A percentile compares a stretch with the other conserved stretches of the same genome.
phyloP scores from a whole-genome alignment of 108 stramenopile genomes.

The Fragilaria crotonensis region DNA sequence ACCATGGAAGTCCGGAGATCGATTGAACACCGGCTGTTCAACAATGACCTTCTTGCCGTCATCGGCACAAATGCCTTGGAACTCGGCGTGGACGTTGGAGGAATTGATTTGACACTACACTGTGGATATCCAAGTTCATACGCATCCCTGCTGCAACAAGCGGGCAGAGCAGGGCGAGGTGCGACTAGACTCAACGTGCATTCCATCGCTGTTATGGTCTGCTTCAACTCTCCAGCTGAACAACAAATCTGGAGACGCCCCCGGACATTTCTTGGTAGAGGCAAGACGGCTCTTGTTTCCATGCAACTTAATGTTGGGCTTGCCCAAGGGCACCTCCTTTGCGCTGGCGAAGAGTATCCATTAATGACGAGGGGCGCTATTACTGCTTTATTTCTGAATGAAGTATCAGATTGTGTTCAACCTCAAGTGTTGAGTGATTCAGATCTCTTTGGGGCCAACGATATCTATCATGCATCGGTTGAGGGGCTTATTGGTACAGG shows the following conservation, averaged over 20 bases:
- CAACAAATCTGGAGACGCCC: conserved; percentile 83
- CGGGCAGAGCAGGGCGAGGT: conserved; percentile 91
- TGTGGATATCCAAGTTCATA: conserved; percentile 79
- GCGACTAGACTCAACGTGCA: conserved; percentile 15
- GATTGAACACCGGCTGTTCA: conserved; percentile 90
- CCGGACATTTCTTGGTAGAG: conserved; percentile 44
- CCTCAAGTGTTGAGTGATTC: conserved; percentile 28
- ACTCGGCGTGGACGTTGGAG: conserved; percentile 95
- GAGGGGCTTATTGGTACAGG: conserved; percentile 21
- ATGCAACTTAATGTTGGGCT: conserved; percentile 71
- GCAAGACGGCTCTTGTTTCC: conserved; percentile 69
- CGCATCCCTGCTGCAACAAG: conserved; percentile 82
- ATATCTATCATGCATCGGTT: conserved; percentile 45
- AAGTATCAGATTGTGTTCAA: conserved; percentile 1
- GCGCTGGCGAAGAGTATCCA: conserved; percentile 87
- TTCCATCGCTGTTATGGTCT: conserved; percentile 82
- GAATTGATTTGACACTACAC: conserved; percentile 88
- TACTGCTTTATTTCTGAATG: neutral
- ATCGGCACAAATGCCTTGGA: conserved; percentile 92
- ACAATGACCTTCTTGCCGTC: conserved; percentile 76
- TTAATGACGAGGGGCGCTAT: conserved; percentile 33
- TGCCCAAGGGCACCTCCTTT: conserved; percentile 82
- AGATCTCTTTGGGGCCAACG: conserved; percentile 45
- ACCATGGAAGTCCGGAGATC: conserved; percentile 64
- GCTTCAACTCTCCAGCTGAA: conserved; percentile 82